Evolutionary conservation across 2,329 filamentous ascomycete genomes (phyloP), one percentile per base, ranked within the genome.

Genomic region (Elsinoe batatas): DNA sequence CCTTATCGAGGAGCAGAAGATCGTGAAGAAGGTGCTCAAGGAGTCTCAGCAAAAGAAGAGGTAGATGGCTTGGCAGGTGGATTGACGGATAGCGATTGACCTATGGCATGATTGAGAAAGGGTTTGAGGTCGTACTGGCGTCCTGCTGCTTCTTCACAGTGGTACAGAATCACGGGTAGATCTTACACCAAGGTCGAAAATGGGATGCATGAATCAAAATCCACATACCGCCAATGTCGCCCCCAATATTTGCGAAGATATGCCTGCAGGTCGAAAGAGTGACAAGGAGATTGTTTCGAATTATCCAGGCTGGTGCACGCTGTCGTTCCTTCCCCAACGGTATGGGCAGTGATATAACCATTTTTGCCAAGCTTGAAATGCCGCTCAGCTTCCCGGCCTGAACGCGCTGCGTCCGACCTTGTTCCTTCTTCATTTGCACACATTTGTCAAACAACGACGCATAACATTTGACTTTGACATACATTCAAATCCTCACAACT

Each of bases 11-110:
- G 93, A 98, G 85, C 93, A 98, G 83, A 98, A 98, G 88, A 97
- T 98, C 70, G 93, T 98, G 78, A 98, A 98, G 90, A 98, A 98
- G 88, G 93, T 98, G 70, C 84, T 97, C 75, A 96, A 96, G 87
- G 91, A 97, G 83, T 83, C 81, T 62, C 88, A 95, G 80, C 87
- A 88, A 81, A 87, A 87, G 74, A 82, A 79, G 70, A 69, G 68
- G 61, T 74, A 71, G 68, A 64, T 47, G 47, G 18, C 8, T 43
- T 3, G 44, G 6, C 22, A 5, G n/a, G n/a, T 15, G 12, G 3
- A 13, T 17, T 35, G 10, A 17, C 10, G 44, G 44, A 12, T 5
- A n/a, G 15, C 15, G 26, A 26, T 3, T 17, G 44, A 49, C 13
- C 13, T 33, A 37, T 6, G 47, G 35, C 47, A 51, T 38, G 47